These are phyloP conservation scores for Heliamphora ciliata DNA, from an alignment of 179 eudicot genomes.

Conservation along the genomic window DNA sequence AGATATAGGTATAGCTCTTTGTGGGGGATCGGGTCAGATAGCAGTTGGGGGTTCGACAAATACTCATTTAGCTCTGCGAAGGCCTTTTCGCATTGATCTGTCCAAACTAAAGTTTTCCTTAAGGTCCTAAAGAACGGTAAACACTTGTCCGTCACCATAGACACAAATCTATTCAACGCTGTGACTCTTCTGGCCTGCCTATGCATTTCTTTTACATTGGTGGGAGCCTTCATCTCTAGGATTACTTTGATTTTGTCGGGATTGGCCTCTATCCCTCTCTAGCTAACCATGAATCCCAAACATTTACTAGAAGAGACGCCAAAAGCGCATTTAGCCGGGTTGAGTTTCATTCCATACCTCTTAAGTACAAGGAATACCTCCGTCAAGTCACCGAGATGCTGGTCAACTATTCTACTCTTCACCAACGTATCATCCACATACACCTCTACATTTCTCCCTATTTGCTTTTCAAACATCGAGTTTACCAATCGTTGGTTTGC, in stretches of 20 bases:
- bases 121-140: not conserved
- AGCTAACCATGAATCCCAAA: too few species aligned
- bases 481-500: too few species aligned
- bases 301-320: too few species aligned
- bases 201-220: not conserved
- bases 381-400: not conserved
- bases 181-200: not conserved
- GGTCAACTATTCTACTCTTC: too few species aligned
- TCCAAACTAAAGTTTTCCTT: not conserved
- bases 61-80: too few species aligned
- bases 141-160: not conserved
- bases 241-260: not conserved
- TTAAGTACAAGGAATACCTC: not conserved
- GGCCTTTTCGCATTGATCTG: not conserved
- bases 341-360: not conserved
- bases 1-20: not conserved
- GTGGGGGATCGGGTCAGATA: not conserved
- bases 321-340: not conserved
- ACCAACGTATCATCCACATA: not conserved
- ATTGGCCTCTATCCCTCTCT: too few species aligned
- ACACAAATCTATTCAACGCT: not conserved
- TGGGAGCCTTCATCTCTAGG: not conserved
- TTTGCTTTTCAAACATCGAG: not conserved
- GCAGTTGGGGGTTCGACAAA: too few species aligned
- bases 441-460: not conserved